Evolutionary conservation across 2,329 filamentous ascomycete genomes (phyloP).

Genomic region (Talaromyces islandicus): DNA sequence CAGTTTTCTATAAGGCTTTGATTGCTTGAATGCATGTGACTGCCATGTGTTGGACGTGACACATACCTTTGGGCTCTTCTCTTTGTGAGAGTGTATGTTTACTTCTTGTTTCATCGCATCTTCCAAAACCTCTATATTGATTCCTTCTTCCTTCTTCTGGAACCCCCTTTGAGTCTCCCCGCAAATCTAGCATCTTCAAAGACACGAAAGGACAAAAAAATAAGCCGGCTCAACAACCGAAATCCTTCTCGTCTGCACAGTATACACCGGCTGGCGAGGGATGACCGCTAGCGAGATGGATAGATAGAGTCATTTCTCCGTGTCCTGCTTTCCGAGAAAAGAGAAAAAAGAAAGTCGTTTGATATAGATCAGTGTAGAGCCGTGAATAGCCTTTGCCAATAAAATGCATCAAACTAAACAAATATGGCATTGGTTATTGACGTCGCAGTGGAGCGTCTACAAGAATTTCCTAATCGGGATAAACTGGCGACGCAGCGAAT

Average conservation of each 20-base stretch:
- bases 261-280: slow-evolving; percentile 2
- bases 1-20: background rate
- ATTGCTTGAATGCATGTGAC: background rate
- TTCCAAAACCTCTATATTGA: slow-evolving; percentile 1
- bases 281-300: background rate
- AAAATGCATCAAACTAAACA: background rate
- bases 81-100: background rate
- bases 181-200: slow-evolving; percentile 3
- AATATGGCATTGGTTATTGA: background rate
- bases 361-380: background rate
- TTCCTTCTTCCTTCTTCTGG: slow-evolving; percentile 1
- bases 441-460: background rate
- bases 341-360: background rate
- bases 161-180: background rate
- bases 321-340: background rate
- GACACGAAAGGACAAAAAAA: background rate
- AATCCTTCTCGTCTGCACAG: background rate
- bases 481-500: slow-evolving; percentile 4
- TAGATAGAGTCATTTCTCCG: background rate
- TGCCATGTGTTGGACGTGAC: background rate
- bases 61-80: background rate
- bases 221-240: background rate
- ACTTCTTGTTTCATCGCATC: background rate
- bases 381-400: background rate
- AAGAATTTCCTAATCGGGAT: background rate